Base-by-base conservation (phyloP, 129 eudicot species). In the Saposhnikovia divaricata region DNA sequence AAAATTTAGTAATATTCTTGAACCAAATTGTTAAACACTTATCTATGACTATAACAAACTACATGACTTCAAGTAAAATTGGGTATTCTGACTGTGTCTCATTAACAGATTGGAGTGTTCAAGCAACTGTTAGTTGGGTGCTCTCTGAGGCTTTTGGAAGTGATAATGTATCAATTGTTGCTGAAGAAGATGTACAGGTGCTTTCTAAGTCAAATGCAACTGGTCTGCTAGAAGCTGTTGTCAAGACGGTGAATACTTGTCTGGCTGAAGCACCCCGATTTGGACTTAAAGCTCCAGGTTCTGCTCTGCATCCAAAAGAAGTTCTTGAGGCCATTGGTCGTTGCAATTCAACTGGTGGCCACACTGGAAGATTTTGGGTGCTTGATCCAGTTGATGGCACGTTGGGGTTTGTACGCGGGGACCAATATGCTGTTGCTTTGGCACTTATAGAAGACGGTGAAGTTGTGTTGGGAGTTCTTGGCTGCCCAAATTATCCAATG, bases 381-480 rank as follows among this genome's bases (percentile, higher is more conserved):
- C 88, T 93, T 10, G 98, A 93, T 82, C 98, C 98, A 3, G 95
- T 93, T 16, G 98, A 93, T 38, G 98, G 97, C 61, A 93, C 98
- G 0, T 85, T 91, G 48, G 97, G 98, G 3, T 93, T 93, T 77
- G 93, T 93, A 21, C 92, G 97, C 75, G 98, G 98, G 50, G 98
- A 91, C 71, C 98, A 93, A 72, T 93, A 93, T 53, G 98, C 95
- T 25, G 85, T 93, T 27, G 97, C 98, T 21, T 82, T 93, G 79
- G 97, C 98, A 59, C 76, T 93, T 83, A 80, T 93, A 25, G 98
- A 91, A 82, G 83, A 91, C 25, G 98, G 97, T 31, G 88, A 91
- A 69, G 93, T 93, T 76, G 93, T 91, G 44, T 86, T 93, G 59
- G 98, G 98, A 85, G 96, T 93, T 71, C 92, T 93, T 61, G 98